These are phyloP conservation scores for sorghum (Sorghum bicolor) DNA, from an alignment of 176 grass and related monocot genomes.

Conservation along the genomic window DNA sequence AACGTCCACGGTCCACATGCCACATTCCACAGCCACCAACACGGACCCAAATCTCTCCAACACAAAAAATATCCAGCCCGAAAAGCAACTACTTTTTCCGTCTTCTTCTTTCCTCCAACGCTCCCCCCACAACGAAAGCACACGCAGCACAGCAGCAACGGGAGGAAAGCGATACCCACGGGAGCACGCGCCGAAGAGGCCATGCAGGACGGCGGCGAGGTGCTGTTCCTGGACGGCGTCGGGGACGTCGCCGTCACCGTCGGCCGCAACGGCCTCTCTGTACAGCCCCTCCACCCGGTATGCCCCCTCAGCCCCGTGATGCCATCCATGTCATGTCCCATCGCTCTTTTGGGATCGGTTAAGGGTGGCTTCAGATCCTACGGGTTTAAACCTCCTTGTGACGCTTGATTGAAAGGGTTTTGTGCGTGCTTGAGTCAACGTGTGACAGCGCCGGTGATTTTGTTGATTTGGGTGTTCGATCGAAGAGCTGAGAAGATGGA, in stretches of 20 bases:
- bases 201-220: constrained; percentile 53
- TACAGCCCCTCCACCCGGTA: constrained; percentile 58
- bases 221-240: constrained; percentile 58
- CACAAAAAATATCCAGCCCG: not conserved
- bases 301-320: not conserved
- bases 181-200: constrained; percentile 11
- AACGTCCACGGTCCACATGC: not conserved
- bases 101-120: not conserved
- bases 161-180: not conserved
- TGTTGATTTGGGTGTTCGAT: not conserved
- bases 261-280: constrained; percentile 46
- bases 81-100: not conserved
- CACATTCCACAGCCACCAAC: not conserved
- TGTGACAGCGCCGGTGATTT: not conserved
- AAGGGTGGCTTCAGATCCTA: constrained; percentile 15
- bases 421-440: not conserved
- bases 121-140: not conserved
- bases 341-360: not conserved
- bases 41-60: not conserved
- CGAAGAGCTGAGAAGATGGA: not conserved
- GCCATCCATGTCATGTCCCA: not conserved
- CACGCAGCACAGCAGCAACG: not conserved
- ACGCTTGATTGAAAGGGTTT: not conserved
- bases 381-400: not conserved
- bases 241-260: constrained; percentile 61